These are phyloP conservation scores for Backusella mclennaniae DNA, from an alignment of 192 early-diverging fungal genomes.

Conservation along the genomic window DNA sequence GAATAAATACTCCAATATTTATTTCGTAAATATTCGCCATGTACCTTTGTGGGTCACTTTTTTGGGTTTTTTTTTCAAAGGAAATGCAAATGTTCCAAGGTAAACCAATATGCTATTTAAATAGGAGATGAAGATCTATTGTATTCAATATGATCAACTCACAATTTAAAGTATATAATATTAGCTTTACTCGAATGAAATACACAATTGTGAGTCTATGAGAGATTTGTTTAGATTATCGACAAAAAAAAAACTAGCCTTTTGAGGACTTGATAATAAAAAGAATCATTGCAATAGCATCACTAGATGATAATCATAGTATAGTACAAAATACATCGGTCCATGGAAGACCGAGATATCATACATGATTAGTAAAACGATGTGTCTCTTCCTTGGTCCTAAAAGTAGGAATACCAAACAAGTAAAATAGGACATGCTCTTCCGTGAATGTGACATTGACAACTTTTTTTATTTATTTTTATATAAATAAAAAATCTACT, in stretches of 20 bases:
- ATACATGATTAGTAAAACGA: background rate
- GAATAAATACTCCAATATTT: background rate
- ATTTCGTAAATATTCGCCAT: background rate
- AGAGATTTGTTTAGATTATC: background rate
- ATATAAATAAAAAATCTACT: no score
- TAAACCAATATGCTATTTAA: background rate
- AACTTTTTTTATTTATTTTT: no score
- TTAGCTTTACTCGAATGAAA: background rate
- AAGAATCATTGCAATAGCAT: background rate
- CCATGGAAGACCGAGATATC: background rate
- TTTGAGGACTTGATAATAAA: background rate
- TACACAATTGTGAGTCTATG: background rate
- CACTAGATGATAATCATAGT: background rate
- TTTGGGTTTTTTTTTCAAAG: background rate
- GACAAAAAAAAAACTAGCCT: background rate
- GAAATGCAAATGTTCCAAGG: background rate
- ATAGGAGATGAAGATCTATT: background rate
- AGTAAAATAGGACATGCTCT: no score
- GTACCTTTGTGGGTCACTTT: background rate
- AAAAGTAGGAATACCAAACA: no score
- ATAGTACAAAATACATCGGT: no score
- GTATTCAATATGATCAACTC: background rate
- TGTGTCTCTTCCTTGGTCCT: background rate
- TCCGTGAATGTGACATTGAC: no score
- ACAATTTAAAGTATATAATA: background rate